Percentiles rank a stretch among this genome's conserved stretches.
Evolutionary conservation across 2,329 filamentous ascomycete species (phyloP).

Genomic region (Penicillium occitanis): DNA sequence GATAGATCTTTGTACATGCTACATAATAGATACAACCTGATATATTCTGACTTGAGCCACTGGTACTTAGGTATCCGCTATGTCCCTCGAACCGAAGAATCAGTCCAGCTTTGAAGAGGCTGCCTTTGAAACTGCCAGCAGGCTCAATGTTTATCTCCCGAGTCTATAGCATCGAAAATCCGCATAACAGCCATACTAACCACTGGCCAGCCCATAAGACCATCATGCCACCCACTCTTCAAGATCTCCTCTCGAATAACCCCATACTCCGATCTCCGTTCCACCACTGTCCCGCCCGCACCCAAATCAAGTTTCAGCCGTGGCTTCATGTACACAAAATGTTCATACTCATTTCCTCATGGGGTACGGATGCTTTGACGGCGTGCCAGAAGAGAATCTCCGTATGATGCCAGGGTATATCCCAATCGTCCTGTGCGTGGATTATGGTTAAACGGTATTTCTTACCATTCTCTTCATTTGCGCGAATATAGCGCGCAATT

Average conservation of each 20-base stretch:
- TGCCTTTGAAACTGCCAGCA: no score
- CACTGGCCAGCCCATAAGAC: slow-evolving; percentile 58
- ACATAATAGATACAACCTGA: slow-evolving; percentile 8
- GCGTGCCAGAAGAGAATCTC: slow-evolving; percentile 56
- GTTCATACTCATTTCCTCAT: slow-evolving; percentile 42
- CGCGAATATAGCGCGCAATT: slow-evolving; percentile 48
- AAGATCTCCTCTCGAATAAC: slow-evolving; percentile 56
- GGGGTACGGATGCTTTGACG: slow-evolving; percentile 49
- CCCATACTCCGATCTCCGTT: slow-evolving; percentile 50
- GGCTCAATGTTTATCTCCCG: slow-evolving; percentile 31
- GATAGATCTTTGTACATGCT: slow-evolving; percentile 13
- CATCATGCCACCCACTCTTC: slow-evolving; percentile 58
- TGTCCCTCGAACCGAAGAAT: slow-evolving; percentile 73
- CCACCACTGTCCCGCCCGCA: slow-evolving; percentile 52
- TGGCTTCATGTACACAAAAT: slow-evolving; percentile 49
- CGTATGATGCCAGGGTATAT: slow-evolving; percentile 39
- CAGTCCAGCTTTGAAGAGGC: slow-evolving; percentile 63
- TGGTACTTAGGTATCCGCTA: no score
- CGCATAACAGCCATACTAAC: slow-evolving; percentile 54
- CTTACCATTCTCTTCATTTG: slow-evolving; percentile 22
- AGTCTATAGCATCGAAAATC: slow-evolving; percentile 41
- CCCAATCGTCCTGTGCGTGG: slow-evolving; percentile 38
- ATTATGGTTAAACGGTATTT: slow-evolving; percentile 36
- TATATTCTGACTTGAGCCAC: background rate
- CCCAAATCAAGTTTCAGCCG: slow-evolving; percentile 44